These are phyloP conservation scores for Rhizophagus clarus DNA, from an alignment of 192 early-diverging fungal genomes.

Conservation along the genomic window DNA sequence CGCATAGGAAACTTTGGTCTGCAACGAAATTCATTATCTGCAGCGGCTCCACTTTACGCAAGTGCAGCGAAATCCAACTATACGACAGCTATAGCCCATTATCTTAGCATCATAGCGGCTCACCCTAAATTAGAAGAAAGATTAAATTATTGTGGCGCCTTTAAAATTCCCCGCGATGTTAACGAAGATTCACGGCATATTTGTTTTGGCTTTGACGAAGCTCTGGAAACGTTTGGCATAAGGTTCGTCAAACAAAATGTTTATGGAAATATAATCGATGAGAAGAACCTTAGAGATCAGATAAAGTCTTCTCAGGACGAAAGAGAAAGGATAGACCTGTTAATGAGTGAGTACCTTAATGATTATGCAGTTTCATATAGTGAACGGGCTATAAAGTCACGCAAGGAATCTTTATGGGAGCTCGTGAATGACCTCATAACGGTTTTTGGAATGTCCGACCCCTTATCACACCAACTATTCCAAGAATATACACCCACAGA, in stretches of 20 bases:
- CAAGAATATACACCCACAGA: background rate
- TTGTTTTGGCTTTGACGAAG: background rate
- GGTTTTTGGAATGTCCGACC: background rate
- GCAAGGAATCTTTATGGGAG: slow-evolving; percentile 4
- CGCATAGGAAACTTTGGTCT: no score
- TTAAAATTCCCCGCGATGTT: background rate
- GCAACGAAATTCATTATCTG: no score
- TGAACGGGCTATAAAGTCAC: background rate
- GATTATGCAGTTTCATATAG: background rate
- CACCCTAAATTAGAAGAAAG: background rate
- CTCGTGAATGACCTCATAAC: background rate
- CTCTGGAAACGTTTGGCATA: background rate
- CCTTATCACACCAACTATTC: background rate
- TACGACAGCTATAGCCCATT: no score
- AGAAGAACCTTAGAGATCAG: no score
- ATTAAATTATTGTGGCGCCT: background rate
- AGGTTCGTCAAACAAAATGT: background rate
- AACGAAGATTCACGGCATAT: background rate
- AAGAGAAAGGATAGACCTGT: background rate
- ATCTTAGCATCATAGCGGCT: no score
- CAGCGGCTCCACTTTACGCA: no score
- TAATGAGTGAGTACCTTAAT: background rate
- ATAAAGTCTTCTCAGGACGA: background rate
- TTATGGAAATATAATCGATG: background rate
- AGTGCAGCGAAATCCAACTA: no score